Percentiles rank a stretch among this genome's conserved stretches.
Conservation (phyloP, 164 flowering plant species). For the Malania oleifera region DNA sequence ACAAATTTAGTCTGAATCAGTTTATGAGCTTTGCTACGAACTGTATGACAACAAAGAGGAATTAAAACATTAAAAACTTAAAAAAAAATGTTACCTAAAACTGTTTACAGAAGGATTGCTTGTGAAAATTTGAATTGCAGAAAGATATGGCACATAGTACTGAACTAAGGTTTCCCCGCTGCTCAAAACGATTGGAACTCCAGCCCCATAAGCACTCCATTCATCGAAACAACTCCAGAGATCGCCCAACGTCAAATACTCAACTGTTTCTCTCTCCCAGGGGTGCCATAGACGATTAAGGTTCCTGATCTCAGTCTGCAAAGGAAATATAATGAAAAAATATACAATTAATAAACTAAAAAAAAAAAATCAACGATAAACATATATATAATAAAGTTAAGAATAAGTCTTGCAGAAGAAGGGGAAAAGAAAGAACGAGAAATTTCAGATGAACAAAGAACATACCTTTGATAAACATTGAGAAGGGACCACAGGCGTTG, state of each 20-base stretch:
- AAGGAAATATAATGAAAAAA: constrained; percentile 1
- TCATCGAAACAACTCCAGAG: constrained; percentile 87
- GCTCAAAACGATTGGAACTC: constrained; percentile 54
- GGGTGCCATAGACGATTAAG: constrained; percentile 85
- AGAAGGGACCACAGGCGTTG: constrained; percentile 73
- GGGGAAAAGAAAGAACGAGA: not conserved
- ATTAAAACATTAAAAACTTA: not conserved
- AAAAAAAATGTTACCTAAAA: constrained; percentile 45
- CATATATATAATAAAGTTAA: too few relatives aligned
- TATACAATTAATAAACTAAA: not conserved
- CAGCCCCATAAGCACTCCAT: constrained; percentile 97
- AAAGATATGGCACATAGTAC: constrained; percentile 94
- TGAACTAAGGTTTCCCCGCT: constrained; percentile 66
- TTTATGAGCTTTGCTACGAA: not conserved
- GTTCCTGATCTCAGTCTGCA: constrained; percentile 58
- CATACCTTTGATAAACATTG: constrained; percentile 76
- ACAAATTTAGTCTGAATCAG: too few relatives aligned
- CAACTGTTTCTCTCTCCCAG: constrained; percentile 74
- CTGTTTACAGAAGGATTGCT: constrained; percentile 38
- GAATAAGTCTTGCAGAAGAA: too few relatives aligned
- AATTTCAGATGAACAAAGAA: not conserved
- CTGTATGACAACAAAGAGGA: not conserved
- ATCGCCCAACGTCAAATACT: constrained; percentile 75
- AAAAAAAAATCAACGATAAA: not conserved
- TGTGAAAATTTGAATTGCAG: constrained; percentile 88